A percentile compares a stretch with the other conserved stretches of the same genome.
These are phyloP conservation scores for Ziziphus jujuba DNA, from an alignment of 306 rosid genomes.

Conservation along the genomic window DNA sequence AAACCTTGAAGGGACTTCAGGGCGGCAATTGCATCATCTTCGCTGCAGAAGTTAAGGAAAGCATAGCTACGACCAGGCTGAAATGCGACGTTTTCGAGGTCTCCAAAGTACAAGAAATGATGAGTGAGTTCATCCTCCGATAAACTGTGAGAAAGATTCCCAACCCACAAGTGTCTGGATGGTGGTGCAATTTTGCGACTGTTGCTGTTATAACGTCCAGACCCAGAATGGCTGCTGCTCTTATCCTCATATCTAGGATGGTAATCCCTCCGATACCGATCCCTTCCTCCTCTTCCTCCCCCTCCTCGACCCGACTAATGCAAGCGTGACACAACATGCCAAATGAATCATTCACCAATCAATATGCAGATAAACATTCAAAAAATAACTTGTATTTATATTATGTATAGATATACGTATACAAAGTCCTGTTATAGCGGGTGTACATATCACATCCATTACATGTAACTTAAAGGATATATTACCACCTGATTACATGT, in stretches of 20 bases:
- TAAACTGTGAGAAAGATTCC: slow-evolving; percentile 63
- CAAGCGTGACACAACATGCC: background rate
- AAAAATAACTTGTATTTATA: too few relatives aligned
- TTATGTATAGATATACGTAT: too few relatives aligned
- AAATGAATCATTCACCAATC: background rate
- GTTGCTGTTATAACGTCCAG: slow-evolving; percentile 18
- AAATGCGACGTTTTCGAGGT: slow-evolving; percentile 75
- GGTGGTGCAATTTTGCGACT: slow-evolving; percentile 49
- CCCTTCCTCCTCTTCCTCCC: slow-evolving; percentile 44
- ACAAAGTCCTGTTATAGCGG: too few relatives aligned
- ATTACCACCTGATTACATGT: too few relatives aligned
- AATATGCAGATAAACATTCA: background rate
- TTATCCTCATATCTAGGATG: slow-evolving; percentile 32
- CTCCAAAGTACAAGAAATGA: slow-evolving; percentile 69
- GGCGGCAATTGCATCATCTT: slow-evolving; percentile 83
- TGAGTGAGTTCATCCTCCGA: slow-evolving; percentile 64
- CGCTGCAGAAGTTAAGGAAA: slow-evolving; percentile 69
- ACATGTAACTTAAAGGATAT: too few relatives aligned
- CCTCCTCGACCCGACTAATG: slow-evolving; percentile 32
- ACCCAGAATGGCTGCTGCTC: slow-evolving; percentile 16
- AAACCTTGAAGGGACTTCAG: slow-evolving; percentile 72
- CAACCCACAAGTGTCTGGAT: slow-evolving; percentile 91
- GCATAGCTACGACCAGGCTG: slow-evolving; percentile 88
- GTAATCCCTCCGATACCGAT: slow-evolving; percentile 36
- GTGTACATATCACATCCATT: too few relatives aligned